A percentile compares a stretch with the other conserved stretches of the same genome.
These are phyloP conservation scores for Sabuloglossum arenarium DNA, from an alignment of 495 filamentous ascomycete species.

Conservation along the genomic window DNA sequence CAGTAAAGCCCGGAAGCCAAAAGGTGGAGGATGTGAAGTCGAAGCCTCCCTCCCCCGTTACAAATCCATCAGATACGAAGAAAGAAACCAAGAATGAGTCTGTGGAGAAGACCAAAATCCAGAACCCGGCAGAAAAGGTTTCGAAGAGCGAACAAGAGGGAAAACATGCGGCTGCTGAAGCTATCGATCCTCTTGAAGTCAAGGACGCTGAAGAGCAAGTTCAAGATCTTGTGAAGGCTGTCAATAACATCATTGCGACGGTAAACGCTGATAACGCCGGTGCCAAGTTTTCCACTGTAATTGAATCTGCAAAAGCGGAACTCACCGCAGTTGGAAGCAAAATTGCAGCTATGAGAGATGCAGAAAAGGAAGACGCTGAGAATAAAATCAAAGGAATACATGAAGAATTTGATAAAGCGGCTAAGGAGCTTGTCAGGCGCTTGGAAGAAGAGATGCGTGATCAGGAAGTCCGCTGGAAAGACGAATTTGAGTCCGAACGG, in stretches of 20 bases:
- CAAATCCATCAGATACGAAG: constrained; percentile 18
- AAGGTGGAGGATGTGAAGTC: constrained; percentile 14
- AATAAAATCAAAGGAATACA: constrained; percentile 49
- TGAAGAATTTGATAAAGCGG: constrained; percentile 57
- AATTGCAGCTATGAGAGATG: constrained; percentile 47
- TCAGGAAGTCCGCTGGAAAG: constrained; percentile 59
- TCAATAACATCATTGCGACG: constrained; percentile 87
- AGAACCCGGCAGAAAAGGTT: constrained; percentile 9
- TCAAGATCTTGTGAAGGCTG: constrained; percentile 80
- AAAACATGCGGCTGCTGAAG: constrained; percentile 10
- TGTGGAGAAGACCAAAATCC: constrained; percentile 11
- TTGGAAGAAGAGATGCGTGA: constrained; percentile 48
- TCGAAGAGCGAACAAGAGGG: constrained; percentile 15
- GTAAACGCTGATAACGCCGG: constrained; percentile 65
- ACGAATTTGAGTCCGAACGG: constrained; percentile 79
- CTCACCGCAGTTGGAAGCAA: constrained; percentile 53
- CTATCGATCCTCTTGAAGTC: constrained; percentile 55
- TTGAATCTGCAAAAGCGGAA: constrained; percentile 66
- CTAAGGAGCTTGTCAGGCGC: constrained; percentile 51
- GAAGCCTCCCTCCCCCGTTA: neutral
- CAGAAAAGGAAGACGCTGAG: constrained; percentile 48
- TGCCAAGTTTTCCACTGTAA: constrained; percentile 48
- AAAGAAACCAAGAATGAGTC: constrained; percentile 17
- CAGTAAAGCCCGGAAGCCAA: constrained; percentile 10
- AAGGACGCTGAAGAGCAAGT: constrained; percentile 60